A percentile compares a stretch with the other conserved stretches of the same genome.
Evolutionary conservation across 1,139 yeast species (phyloP).

Genomic region (Kodamaea plutei): DNA sequence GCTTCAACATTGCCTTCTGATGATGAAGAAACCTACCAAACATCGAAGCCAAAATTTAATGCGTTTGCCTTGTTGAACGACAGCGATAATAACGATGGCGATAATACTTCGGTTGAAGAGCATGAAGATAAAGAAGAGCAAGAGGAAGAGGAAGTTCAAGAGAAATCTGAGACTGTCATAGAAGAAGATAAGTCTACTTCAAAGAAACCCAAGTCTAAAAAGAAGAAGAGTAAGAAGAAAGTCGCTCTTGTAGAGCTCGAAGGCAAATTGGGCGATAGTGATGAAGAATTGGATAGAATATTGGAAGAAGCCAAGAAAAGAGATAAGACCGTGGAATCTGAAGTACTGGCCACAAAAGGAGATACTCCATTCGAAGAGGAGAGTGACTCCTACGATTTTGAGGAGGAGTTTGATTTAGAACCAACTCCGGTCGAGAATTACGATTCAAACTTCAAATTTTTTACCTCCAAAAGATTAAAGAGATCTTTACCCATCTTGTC

Average conservation of each 20-base stretch:
- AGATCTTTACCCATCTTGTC: slow-evolving; percentile 38
- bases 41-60: slow-evolving; percentile 31
- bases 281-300: slow-evolving; percentile 41
- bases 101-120: too few species aligned
- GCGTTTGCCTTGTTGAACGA: slow-evolving; percentile 52
- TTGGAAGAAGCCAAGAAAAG: slow-evolving; percentile 31
- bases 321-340: slow-evolving; percentile 18
- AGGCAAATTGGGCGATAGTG: slow-evolving; percentile 24
- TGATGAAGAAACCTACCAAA: slow-evolving; percentile 13
- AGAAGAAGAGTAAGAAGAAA: slow-evolving; percentile 21
- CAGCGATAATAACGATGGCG: slow-evolving; percentile 29
- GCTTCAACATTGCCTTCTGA: slow-evolving; percentile 6
- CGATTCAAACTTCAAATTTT: slow-evolving; percentile 42
- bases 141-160: slow-evolving; percentile 27
- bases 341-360: slow-evolving; percentile 1
- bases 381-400: slow-evolving; percentile 28
- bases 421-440: slow-evolving; percentile 32
- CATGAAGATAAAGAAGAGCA: too few species aligned
- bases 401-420: slow-evolving; percentile 28
- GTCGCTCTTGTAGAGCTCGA: slow-evolving; percentile 5
- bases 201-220: slow-evolving; percentile 7
- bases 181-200: slow-evolving; percentile 11
- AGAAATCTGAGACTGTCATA: slow-evolving; percentile 14
- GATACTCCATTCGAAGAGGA: slow-evolving; percentile 14
- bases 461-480: slow-evolving; percentile 41